Evolutionary conservation across 331 rosid genomes (phyloP).

Genomic region (Saraca asoca): DNA sequence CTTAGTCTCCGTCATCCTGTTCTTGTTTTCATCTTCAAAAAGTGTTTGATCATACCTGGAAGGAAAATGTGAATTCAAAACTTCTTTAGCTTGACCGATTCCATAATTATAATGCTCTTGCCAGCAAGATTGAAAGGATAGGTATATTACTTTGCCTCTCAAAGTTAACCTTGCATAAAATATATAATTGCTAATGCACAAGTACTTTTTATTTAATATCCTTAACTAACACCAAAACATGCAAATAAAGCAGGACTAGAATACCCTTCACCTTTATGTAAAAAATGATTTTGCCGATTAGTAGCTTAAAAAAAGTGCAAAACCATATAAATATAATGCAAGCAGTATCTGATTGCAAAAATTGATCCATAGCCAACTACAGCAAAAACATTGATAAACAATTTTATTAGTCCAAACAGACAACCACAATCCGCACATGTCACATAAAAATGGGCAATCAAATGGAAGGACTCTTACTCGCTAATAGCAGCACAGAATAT

Average conservation of each 20-base stretch:
- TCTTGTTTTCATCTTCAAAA: constrained; percentile 91
- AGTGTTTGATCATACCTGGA: constrained; percentile 97
- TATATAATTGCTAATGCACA: not conserved
- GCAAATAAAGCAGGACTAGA: not conserved
- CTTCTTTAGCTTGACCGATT: constrained; percentile 33
- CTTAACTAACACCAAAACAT: constrained; percentile 11
- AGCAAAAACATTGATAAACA: not conserved
- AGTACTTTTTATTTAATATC: not conserved
- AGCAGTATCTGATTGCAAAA: not conserved
- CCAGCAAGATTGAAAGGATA: constrained; percentile 21
- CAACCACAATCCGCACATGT: constrained; percentile 9
- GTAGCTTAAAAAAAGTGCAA: not conserved
- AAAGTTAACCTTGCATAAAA: constrained; percentile 6
- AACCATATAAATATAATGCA: not conserved
- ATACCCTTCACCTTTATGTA: not conserved
- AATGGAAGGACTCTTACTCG: constrained; percentile 66
- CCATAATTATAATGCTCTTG: constrained; percentile 18
- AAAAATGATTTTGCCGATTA: not conserved
- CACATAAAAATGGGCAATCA: constrained; percentile 15
- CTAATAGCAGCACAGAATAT: constrained; percentile 98
- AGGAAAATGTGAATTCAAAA: constrained; percentile 30
- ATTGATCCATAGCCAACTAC: not conserved
- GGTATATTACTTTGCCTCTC: constrained; percentile 8
- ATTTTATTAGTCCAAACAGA: constrained; percentile 7
- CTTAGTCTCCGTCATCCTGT: constrained; percentile 94